Evolutionary conservation across 805 yeast genomes (phyloP).

Genomic region (Debaryomyces tyrocola): DNA sequence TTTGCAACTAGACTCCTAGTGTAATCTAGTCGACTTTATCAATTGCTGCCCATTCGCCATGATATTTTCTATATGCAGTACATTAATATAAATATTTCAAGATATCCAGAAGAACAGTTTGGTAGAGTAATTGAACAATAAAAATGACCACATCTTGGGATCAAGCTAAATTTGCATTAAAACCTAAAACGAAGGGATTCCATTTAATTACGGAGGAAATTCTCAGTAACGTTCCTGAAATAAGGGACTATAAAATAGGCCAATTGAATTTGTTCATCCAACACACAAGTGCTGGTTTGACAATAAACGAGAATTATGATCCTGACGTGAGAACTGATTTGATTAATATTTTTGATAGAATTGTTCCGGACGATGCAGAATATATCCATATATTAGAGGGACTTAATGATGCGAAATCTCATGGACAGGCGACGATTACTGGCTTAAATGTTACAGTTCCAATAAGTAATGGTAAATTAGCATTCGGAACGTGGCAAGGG

Average conservation of each 20-base stretch:
- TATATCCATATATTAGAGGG: conserved; percentile 75
- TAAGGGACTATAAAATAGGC: conserved; percentile 62
- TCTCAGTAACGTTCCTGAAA: conserved; percentile 52
- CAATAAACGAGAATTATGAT: conserved; percentile 79
- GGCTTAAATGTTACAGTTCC: conserved; percentile 72
- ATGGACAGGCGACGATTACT: conserved; percentile 58
- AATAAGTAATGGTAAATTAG: conserved; percentile 63
- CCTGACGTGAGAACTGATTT: conserved; percentile 74
- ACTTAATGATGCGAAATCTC: conserved; percentile 84
- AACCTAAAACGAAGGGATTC: conserved; percentile 63
- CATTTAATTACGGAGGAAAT: conserved; percentile 74
- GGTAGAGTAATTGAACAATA: not conserved
- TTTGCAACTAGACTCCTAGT: not conserved
- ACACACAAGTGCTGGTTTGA: conserved; percentile 78
- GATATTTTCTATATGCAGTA: not conserved
- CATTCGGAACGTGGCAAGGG: conserved; percentile 86
- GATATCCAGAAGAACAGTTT: not conserved
- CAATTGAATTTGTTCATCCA: conserved; percentile 65
- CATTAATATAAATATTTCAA: not conserved
- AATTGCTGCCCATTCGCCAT: not conserved
- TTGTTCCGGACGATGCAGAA: conserved; percentile 64
- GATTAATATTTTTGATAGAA: conserved; percentile 58
- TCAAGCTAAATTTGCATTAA: conserved; percentile 54
- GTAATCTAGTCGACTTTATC: not conserved
- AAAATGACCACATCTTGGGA: conserved; percentile 46